These are phyloP conservation scores for Penicillium freii DNA, from an alignment of 2,329 filamentous ascomycete genomes.

Conservation along the genomic window DNA sequence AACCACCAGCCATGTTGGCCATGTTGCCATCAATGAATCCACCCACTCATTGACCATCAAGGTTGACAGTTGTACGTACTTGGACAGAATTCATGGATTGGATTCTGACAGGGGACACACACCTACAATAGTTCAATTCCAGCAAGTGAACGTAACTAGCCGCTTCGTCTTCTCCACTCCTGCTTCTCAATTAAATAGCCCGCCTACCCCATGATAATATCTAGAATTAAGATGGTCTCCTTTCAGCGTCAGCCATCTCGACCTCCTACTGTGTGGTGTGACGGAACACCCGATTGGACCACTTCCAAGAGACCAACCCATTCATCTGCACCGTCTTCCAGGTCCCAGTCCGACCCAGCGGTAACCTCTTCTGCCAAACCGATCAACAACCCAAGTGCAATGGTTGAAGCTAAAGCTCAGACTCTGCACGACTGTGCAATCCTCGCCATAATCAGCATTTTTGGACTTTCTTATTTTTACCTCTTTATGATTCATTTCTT, in stretches of 20 bases:
- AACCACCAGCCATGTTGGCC: neutral
- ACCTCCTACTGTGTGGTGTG: no score
- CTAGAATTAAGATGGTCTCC: no score
- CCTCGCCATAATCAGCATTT: neutral
- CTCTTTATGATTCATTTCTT: neutral
- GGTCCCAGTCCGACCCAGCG: no score
- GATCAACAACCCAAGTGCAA: neutral
- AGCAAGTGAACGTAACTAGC: neutral
- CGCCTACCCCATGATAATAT: neutral
- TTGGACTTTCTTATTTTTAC: neutral
- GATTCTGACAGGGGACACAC: no score
- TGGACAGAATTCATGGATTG: no score
- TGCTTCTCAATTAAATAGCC: neutral
- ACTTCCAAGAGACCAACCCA: no score
- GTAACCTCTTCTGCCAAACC: neutral
- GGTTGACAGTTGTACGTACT: neutral
- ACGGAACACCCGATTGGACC: no score
- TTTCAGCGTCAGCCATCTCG: no score
- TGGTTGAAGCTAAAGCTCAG: neutral
- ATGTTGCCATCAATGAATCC: no score
- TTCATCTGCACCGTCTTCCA: no score
- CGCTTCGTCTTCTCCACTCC: neutral
- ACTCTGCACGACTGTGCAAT: neutral
- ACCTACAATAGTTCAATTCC: no score
- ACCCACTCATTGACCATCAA: no score